A percentile compares a stretch with the other conserved stretches of the same genome.
Evolutionary conservation across 768 basidiomycete genomes (phyloP).

Genomic region (Nevesoporus exiguus): DNA sequence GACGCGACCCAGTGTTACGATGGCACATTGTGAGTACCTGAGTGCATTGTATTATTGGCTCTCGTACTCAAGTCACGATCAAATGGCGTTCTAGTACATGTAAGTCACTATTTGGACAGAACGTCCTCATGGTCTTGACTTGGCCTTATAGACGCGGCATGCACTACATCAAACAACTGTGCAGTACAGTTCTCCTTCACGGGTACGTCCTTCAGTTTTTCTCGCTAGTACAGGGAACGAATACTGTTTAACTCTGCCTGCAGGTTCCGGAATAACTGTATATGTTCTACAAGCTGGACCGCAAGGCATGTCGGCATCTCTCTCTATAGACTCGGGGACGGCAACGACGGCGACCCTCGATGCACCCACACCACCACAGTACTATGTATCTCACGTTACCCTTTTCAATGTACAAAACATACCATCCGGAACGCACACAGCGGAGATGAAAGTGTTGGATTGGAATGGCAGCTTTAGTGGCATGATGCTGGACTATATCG

Average conservation of each 20-base stretch:
- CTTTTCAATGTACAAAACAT: conserved; percentile 23
- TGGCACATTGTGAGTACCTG: conserved; percentile 24
- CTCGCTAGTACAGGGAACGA: too few relatives aligned
- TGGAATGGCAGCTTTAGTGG: conserved; percentile 26
- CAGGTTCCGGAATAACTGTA: conserved; percentile 29
- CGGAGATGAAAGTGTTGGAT: conserved; percentile 22
- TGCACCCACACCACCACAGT: conserved; percentile 23
- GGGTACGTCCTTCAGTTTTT: conserved; percentile 3
- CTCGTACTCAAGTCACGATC: conserved; percentile 1
- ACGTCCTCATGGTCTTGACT: neutral
- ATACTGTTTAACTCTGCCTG: neutral
- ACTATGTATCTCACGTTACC: conserved; percentile 19
- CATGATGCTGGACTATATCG: conserved; percentile 30
- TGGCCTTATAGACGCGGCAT: conserved; percentile 20
- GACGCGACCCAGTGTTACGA: conserved; percentile 23
- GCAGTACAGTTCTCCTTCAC: conserved; percentile 25
- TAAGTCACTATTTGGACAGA: conserved; percentile 4
- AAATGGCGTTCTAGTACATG: conserved; percentile 18
- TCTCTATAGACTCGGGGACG: conserved; percentile 23
- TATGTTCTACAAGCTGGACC: conserved; percentile 29
- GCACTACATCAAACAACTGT: conserved; percentile 22
- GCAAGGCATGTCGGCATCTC: conserved; percentile 26
- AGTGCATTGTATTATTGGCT: neutral
- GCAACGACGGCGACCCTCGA: conserved; percentile 21
- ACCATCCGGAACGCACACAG: conserved; percentile 22